Evolutionary conservation across 1,284 basidiomycete species (phyloP), one percentile per base, ranked within the genome.

Genomic region (Microbotryomycetes sp.): DNA sequence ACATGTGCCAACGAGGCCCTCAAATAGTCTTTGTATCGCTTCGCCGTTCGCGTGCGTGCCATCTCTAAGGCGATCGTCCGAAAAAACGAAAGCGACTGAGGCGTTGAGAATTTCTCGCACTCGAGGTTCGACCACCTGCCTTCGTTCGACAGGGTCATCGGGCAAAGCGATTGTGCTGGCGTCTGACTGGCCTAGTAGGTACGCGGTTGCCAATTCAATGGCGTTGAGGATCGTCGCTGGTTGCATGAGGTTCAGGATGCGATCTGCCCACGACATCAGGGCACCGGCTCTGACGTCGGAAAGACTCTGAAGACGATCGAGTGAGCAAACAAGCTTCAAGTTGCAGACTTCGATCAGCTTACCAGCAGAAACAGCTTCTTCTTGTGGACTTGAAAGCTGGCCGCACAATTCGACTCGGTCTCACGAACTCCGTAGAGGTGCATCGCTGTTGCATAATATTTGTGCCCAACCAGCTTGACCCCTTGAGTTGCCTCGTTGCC

Each of bases 251-350:
- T 84, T 80, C 30, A 97, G 79, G 25, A 98, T 86, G 25, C 88
- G 85, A 74, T 98, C 93, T 12, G 94, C 92, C 96, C 96, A 99
- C 1, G 92, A 91, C 49, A 94, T 79, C 26, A 97, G 79, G 0
- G 88, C 90, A 29, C 92, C 96, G 0, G 89, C 89, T 73, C 84
- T 82, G 1, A 97, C 70, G 60, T 85, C 84, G 26, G 71, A 65
- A 42, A 73, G 66, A 12, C 78, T 79, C 78, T 79, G 54, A n/a
- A n/a, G n/a, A n/a, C n/a, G n/a, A n/a, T n/a, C n/a, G n/a, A n/a
- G n/a, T n/a, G n/a, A n/a, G n/a, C n/a, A n/a, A n/a, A n/a, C n/a
- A n/a, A n/a, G n/a, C 5, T 58, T 53, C 2, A 31, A 30, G 31
- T 26, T 9, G 19, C 25, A 15, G 22, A 30, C 3, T 4, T n/a